These are phyloP conservation scores for Insectozyma bohioensis DNA, from an alignment of 1,139 yeast genomes.

Conservation along the genomic window DNA sequence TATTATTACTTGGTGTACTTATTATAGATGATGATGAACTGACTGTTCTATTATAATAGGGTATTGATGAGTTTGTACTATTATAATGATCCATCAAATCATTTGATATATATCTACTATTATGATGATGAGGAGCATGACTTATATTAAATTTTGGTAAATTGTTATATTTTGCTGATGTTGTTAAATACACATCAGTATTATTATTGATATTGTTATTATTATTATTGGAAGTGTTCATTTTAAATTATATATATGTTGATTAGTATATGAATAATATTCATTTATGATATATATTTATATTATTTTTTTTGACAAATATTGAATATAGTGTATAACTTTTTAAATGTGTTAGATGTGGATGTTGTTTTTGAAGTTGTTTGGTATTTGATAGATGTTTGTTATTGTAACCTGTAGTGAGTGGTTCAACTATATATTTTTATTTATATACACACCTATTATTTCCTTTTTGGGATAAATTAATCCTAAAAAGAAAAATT, in stretches of 20 bases:
- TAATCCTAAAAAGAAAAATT: too few relatives aligned
- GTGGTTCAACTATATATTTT: too few relatives aligned
- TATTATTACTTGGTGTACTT: slow-evolving; percentile 35
- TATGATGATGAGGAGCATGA: slow-evolving; percentile 4
- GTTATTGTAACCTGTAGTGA: too few relatives aligned
- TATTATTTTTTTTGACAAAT: too few relatives aligned
- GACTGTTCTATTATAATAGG: slow-evolving; percentile 19
- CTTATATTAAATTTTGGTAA: slow-evolving; percentile 17
- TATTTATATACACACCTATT: too few relatives aligned
- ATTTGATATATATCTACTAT: slow-evolving; percentile 9
- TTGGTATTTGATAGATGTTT: too few relatives aligned
- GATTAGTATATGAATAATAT: not conserved
- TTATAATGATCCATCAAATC: slow-evolving; percentile 10
- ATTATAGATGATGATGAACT: slow-evolving; percentile 36
- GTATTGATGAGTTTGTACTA: slow-evolving; percentile 17
- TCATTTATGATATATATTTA: too few relatives aligned
- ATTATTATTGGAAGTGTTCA: not conserved
- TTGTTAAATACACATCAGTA: slow-evolving; percentile 5
- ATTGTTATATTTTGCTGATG: slow-evolving; percentile 17
- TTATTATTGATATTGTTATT: slow-evolving; percentile 1
- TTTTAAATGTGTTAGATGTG: too few relatives aligned
- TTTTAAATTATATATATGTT: not conserved
- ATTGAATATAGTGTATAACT: too few relatives aligned
- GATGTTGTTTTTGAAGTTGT: too few relatives aligned
- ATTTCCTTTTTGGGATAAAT: too few relatives aligned